Percentiles rank a stretch among this genome's conserved stretches.
Conservation (phyloP, 257 asterid species). For the Buddleja alternifolia region DNA sequence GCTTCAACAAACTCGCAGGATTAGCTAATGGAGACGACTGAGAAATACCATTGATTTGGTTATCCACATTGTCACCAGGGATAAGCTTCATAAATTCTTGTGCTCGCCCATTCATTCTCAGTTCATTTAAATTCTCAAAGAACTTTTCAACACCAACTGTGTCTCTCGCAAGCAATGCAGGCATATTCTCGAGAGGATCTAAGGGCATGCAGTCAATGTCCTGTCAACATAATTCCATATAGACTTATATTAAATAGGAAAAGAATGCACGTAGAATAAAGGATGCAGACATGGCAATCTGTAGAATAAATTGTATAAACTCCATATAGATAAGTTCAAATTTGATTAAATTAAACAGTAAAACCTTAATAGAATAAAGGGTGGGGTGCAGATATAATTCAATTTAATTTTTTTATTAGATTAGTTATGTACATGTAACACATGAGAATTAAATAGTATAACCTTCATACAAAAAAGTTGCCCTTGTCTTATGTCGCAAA, state of each 20-base stretch:
- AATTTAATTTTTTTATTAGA: not conserved
- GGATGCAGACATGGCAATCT: not conserved
- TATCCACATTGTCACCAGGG: slow-evolving; percentile 51
- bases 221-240: slow-evolving; percentile 44
- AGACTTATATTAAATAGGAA: slow-evolving; percentile 18
- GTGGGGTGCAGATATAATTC: not conserved
- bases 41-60: slow-evolving; percentile 37
- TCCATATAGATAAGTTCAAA: no score
- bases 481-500: not conserved
- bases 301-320: not conserved
- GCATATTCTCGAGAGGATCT: slow-evolving; percentile 75
- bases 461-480: not conserved
- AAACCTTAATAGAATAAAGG: no score
- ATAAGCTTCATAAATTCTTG: slow-evolving; percentile 54
- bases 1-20: slow-evolving; percentile 51
- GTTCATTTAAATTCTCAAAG: slow-evolving; percentile 58
- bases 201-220: slow-evolving; percentile 97
- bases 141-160: slow-evolving; percentile 49
- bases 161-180: slow-evolving; percentile 59
- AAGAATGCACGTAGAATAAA: not conserved
- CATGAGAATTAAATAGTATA: not conserved
- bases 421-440: not conserved
- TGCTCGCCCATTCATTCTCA: slow-evolving; percentile 47
- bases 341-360: no score
- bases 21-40: slow-evolving; percentile 54